Percentiles rank a stretch among this genome's conserved stretches.
Evolutionary conservation across 2,329 filamentous ascomycete genomes (phyloP).

Genomic region (Talaromyces funiculosus): DNA sequence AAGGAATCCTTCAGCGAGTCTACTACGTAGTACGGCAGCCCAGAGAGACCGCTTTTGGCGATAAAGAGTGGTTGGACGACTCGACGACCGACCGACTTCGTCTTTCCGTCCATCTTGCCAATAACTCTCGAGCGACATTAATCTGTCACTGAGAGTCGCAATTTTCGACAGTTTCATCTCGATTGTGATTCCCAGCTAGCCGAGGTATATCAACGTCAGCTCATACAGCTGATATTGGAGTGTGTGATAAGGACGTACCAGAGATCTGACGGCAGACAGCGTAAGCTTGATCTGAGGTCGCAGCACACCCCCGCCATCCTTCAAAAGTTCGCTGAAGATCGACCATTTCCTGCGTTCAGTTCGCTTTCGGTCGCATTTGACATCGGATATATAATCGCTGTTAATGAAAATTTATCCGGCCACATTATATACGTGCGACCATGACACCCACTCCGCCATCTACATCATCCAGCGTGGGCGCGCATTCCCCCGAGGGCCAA

Average conservation of each 20-base stretch:
- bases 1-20: neutral
- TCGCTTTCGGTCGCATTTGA: neutral
- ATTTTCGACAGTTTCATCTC: neutral
- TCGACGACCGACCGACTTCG: neutral
- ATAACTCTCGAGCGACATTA: neutral
- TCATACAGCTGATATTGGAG: neutral
- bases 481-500: constrained; percentile 76
- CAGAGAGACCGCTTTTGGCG: constrained; percentile 8
- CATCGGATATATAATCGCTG: too few species aligned
- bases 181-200: neutral
- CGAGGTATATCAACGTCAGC: neutral
- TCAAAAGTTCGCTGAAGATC: neutral
- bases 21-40: constrained; percentile 10
- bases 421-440: constrained; percentile 16
- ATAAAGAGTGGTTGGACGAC: constrained; percentile 4
- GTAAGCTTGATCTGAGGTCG: neutral
- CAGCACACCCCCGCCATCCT: constrained; percentile 2
- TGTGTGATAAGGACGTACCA: neutral
- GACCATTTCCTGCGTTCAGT: neutral
- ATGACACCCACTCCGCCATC: constrained; percentile 40
- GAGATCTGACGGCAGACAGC: neutral
- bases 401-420: neutral
- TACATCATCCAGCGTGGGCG: constrained; percentile 66
- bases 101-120: neutral
- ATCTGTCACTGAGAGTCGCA: neutral